Conservation (phyloP, 805 yeast genomes). For the Monosporozyma yasuniensis region DNA sequence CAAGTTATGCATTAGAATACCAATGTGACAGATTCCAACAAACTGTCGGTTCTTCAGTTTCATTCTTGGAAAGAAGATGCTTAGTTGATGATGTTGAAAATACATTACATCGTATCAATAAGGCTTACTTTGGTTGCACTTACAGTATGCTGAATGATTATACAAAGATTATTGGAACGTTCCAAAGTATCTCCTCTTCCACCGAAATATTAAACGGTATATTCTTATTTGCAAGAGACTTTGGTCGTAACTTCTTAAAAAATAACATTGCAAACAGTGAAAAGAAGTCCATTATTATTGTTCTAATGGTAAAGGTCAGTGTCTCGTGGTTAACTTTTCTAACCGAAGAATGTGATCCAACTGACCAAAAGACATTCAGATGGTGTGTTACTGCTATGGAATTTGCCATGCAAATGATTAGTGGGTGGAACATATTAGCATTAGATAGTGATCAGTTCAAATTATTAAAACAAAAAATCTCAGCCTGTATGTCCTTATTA, state of each 20-base stretch:
- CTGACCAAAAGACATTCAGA: constrained; percentile 81
- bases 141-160: constrained; percentile 56
- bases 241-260: constrained; percentile 62
- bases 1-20: constrained; percentile 46
- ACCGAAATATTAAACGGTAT: constrained; percentile 70
- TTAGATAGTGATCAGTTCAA: constrained; percentile 70
- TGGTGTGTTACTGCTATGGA: constrained; percentile 97
- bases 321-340: constrained; percentile 92
- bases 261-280: constrained; percentile 46
- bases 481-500: constrained; percentile 86
- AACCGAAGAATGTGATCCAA: constrained; percentile 90
- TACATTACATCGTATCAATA: constrained; percentile 57
- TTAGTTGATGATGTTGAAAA: constrained; percentile 64
- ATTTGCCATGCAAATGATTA: constrained; percentile 89
- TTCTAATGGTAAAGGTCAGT: constrained; percentile 64
- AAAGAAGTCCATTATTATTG: constrained; percentile 57
- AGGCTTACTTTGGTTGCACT: constrained; percentile 59
- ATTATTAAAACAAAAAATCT: constrained; percentile 68
- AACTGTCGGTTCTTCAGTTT: constrained; percentile 45
- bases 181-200: constrained; percentile 52
- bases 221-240: constrained; percentile 72
- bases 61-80: constrained; percentile 54
- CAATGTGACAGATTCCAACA: constrained; percentile 51
- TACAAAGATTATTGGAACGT: constrained; percentile 40
- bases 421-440: constrained; percentile 80